These are phyloP conservation scores for Ceratobasidium sp. DNA, from an alignment of 1,284 basidiomycete species.

Conservation along the genomic window DNA sequence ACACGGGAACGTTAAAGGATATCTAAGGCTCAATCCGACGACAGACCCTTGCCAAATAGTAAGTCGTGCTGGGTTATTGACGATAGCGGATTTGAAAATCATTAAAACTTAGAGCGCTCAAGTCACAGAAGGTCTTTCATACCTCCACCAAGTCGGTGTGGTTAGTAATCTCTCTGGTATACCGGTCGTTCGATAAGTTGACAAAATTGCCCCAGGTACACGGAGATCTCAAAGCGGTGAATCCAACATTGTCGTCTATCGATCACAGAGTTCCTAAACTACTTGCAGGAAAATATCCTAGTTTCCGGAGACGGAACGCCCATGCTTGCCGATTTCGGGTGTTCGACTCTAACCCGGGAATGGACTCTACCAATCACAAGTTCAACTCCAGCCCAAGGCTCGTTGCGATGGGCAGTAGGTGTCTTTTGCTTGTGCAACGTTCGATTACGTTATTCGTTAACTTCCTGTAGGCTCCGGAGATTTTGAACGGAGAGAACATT, in stretches of 20 bases:
- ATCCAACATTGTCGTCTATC: neutral
- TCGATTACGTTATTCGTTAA: neutral
- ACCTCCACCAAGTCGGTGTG: neutral
- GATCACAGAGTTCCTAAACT: neutral
- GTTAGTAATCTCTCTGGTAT: neutral
- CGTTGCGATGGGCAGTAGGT: neutral
- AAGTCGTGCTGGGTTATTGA: neutral
- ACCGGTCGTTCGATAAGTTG: neutral
- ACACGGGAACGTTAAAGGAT: neutral
- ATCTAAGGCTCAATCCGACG: neutral
- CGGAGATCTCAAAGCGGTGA: conserved; percentile 21
- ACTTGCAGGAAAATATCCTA: neutral
- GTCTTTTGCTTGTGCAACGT: neutral
- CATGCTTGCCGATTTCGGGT: neutral
- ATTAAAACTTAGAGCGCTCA: neutral
- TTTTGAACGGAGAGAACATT: neutral
- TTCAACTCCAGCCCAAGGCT: neutral
- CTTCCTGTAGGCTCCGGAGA: neutral
- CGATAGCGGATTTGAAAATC: too few relatives aligned
- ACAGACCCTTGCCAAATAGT: conserved; percentile 2
- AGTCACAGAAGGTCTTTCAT: conserved; percentile 1
- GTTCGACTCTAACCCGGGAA: neutral
- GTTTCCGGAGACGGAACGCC: neutral
- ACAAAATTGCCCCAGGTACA: neutral
- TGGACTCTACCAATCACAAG: neutral